Percentiles rank a stretch among this genome's conserved stretches.
Evolutionary conservation across 495 filamentous ascomycete genomes (phyloP).

Genomic region (Aeminium ludgeri): DNA sequence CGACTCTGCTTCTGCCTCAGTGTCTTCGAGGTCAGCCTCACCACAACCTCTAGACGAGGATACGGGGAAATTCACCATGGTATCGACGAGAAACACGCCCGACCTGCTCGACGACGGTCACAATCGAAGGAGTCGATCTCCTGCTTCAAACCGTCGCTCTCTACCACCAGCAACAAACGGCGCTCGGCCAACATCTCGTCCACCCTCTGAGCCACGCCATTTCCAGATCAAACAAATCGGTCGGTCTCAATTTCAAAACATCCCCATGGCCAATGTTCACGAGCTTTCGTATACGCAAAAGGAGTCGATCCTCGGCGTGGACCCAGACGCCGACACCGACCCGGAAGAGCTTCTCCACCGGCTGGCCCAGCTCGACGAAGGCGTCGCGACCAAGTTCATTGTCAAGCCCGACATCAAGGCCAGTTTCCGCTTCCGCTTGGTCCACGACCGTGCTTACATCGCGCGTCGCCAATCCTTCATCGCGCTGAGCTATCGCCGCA

Average conservation of each 20-base stretch:
- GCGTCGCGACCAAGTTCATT: conserved; percentile 6
- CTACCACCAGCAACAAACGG: neutral
- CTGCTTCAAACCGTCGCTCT: neutral
- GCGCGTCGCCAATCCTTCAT: conserved; percentile 7
- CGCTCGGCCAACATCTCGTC: neutral
- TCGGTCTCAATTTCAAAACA: neutral
- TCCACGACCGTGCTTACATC: too few species aligned
- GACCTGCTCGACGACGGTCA: neutral
- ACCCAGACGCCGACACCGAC: conserved; percentile 7
- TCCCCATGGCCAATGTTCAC: conserved; percentile 9
- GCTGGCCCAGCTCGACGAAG: conserved; percentile 2
- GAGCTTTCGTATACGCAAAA: conserved; percentile 5
- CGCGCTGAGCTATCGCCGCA: conserved; percentile 13
- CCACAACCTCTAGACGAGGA: neutral
- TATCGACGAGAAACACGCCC: neutral
- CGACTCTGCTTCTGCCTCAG: conserved; percentile 5
- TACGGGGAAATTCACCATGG: neutral
- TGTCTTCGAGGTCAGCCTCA: neutral
- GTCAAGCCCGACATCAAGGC: conserved; percentile 13
- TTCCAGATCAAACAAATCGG: conserved; percentile 9
- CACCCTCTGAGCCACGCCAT: neutral
- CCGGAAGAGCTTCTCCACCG: conserved; percentile 2
- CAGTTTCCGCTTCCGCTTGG: conserved; percentile 10
- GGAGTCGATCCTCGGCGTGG: conserved; percentile 3
- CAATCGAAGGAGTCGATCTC: neutral